These are phyloP conservation scores for Metschnikowia anglica DNA, from an alignment of 805 yeast species.

Conservation along the genomic window DNA sequence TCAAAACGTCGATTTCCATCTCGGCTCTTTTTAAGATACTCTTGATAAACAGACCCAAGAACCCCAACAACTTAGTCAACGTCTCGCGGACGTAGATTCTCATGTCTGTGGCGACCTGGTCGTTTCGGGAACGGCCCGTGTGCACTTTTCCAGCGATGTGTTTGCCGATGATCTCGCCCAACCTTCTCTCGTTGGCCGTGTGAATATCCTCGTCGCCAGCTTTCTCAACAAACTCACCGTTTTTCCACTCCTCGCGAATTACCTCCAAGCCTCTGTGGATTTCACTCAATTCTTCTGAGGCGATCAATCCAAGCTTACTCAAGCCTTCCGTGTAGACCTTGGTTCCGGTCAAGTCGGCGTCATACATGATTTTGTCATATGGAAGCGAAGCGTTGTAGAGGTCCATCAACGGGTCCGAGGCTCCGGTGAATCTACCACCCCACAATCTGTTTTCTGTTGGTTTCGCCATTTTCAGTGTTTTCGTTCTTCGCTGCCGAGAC, in stretches of 20 bases:
- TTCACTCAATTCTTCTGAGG: slow-evolving; percentile 67
- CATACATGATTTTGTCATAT: slow-evolving; percentile 91
- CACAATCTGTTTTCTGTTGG: slow-evolving; percentile 77
- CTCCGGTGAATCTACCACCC: slow-evolving; percentile 99
- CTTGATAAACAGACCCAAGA: slow-evolving; percentile 60
- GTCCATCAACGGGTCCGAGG: slow-evolving; percentile 96
- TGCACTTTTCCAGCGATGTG: slow-evolving; percentile 96
- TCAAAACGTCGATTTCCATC: slow-evolving; percentile 81
- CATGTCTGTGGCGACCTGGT: slow-evolving; percentile 99
- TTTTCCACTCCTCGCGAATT: slow-evolving; percentile 81
- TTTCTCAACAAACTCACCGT: slow-evolving; percentile 64
- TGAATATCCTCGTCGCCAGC: slow-evolving; percentile 97
- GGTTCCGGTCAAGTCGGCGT: slow-evolving; percentile 92
- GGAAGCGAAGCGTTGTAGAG: slow-evolving; percentile 95
- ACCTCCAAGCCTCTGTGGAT: slow-evolving; percentile 79
- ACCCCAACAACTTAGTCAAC: slow-evolving; percentile 56
- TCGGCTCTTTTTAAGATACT: slow-evolving; percentile 75
- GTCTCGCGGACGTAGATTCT: slow-evolving; percentile 86
- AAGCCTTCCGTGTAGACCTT: slow-evolving; percentile 89
- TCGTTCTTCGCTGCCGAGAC: too few relatives aligned
- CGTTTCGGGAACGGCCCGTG: slow-evolving; percentile 98
- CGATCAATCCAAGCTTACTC: slow-evolving; percentile 71
- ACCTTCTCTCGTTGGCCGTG: slow-evolving; percentile 96
- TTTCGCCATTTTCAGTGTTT: slow-evolving; percentile 22
- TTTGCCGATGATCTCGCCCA: slow-evolving; percentile 94